Evolutionary conservation across 169 alveolate species (phyloP).

Genomic region (Plasmodium gaboni): DNA sequence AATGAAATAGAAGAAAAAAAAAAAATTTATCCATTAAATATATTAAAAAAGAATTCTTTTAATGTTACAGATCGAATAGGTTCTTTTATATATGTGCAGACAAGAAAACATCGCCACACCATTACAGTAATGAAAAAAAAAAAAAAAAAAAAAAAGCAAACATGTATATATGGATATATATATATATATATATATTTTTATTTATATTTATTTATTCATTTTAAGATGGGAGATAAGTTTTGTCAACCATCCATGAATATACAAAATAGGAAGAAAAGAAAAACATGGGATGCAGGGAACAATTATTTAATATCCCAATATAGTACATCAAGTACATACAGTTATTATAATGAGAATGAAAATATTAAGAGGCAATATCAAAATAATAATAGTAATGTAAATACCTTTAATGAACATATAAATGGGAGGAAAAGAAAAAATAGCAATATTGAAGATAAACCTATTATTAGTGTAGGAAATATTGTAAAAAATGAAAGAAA

Average conservation of each 20-base stretch:
- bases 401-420: not conserved
- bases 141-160: not conserved
- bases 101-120: constrained; percentile 36
- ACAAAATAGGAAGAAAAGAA: constrained; percentile 27
- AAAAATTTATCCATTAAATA: not conserved
- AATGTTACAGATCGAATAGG: constrained; percentile 36
- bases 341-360: not conserved
- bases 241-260: not conserved
- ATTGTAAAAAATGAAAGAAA: constrained; percentile 8
- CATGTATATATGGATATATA: not conserved
- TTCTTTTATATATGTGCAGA: constrained; percentile 52
- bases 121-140: constrained; percentile 26
- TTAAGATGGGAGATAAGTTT: constrained; percentile 28
- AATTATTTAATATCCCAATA: not conserved
- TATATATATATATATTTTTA: not conserved
- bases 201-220: constrained; percentile 2
- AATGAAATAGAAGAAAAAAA: constrained; percentile 3
- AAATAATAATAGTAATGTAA: not conserved
- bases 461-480: constrained; percentile 54
- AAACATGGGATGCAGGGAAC: constrained; percentile 29
- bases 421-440: not conserved
- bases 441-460: constrained; percentile 9
- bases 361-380: not conserved
- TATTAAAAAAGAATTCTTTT: not conserved
- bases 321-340: not conserved